Percentiles rank a stretch among this genome's conserved stretches.
Conservation (phyloP, 306 rosid species). For the Quercus alba region DNA sequence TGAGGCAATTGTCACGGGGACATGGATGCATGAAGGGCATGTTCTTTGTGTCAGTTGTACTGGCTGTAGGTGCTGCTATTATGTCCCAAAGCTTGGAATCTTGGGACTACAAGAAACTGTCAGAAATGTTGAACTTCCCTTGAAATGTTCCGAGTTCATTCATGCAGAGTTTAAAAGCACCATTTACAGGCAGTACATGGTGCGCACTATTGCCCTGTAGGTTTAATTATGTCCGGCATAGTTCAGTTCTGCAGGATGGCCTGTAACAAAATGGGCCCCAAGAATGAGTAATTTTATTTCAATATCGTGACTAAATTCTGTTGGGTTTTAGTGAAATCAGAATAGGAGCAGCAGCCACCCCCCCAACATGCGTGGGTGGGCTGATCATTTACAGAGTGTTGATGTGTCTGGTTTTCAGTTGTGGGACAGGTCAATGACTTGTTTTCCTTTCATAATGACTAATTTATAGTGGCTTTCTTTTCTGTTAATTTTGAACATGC, state of each 20-base stretch:
- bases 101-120: slow-evolving; percentile 29
- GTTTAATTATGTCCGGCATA: slow-evolving; percentile 7
- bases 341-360: slow-evolving; percentile 18
- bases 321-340: slow-evolving; percentile 12
- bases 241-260: neutral
- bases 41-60: slow-evolving; percentile 26
- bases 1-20: slow-evolving; percentile 30
- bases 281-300: slow-evolving; percentile 21
- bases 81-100: slow-evolving; percentile 37
- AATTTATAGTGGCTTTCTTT: slow-evolving; percentile 16
- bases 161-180: neutral
- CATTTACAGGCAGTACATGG: neutral
- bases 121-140: slow-evolving; percentile 31
- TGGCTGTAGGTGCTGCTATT: slow-evolving; percentile 33
- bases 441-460: slow-evolving; percentile 2
- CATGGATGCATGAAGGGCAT: slow-evolving; percentile 44
- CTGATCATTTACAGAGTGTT: slow-evolving; percentile 12
- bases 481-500: slow-evolving; percentile 26
- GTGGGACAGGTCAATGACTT: slow-evolving; percentile 15
- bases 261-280: slow-evolving; percentile 17
- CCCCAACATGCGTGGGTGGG: slow-evolving; percentile 1
- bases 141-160: slow-evolving; percentile 5
- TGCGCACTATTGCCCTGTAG: neutral
- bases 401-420: slow-evolving; percentile 8
- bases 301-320: slow-evolving; percentile 6